Conservation (phyloP, 2,329 filamentous ascomycete genomes). For the Calonectria honghensis region DNA sequence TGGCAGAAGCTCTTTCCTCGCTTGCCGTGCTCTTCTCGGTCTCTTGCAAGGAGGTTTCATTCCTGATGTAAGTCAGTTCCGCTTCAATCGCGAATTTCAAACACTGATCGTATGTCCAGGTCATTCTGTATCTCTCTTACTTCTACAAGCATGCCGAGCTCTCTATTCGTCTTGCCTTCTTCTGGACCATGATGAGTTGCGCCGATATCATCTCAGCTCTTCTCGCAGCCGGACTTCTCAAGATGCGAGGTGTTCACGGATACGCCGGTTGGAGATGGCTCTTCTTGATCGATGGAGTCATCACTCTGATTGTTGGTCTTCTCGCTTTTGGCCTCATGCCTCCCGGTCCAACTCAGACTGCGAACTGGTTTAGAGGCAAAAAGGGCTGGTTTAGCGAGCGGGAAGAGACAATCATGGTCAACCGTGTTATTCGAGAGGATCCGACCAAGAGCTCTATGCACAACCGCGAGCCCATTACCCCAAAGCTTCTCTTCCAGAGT, state of each 20-base stretch:
- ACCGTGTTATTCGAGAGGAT: constrained; percentile 75
- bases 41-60: constrained; percentile 38
- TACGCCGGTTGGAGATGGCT: constrained; percentile 69
- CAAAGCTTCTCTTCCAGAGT: constrained; percentile 69
- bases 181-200: constrained; percentile 64
- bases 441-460: constrained; percentile 77
- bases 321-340: constrained; percentile 74
- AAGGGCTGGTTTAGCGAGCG: constrained; percentile 77
- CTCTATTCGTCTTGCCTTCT: constrained; percentile 61
- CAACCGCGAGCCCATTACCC: constrained; percentile 74
- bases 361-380: constrained; percentile 57
- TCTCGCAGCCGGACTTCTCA: constrained; percentile 63
- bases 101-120: constrained; percentile 41
- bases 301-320: constrained; percentile 70
- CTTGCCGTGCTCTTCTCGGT: constrained; percentile 34
- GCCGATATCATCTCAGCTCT: constrained; percentile 63
- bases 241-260: constrained; percentile 61
- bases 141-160: constrained; percentile 72
- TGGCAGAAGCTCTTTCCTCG: constrained; percentile 32
- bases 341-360: constrained; percentile 50
- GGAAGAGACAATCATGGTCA: constrained; percentile 77
- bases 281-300: constrained; percentile 71
- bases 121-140: constrained; percentile 78
- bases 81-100: neutral
- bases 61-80: constrained; percentile 22